A percentile compares a stretch with the other conserved stretches of the same genome.
Conservation (phyloP, 352 stramenopile species). For the Aphanomyces cochlioides region DNA sequence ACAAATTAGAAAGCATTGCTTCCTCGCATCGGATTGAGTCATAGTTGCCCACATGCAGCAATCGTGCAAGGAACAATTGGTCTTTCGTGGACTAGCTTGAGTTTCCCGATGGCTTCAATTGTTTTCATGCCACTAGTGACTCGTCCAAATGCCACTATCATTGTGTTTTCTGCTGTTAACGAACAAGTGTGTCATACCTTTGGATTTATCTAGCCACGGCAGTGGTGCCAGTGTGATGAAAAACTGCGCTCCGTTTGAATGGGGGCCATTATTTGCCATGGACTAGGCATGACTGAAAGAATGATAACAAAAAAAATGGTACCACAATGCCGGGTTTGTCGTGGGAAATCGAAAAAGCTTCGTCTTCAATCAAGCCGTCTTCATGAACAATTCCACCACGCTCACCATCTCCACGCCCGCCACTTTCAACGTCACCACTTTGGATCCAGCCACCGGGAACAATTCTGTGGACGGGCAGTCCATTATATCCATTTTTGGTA, state of each 20-base stretch:
- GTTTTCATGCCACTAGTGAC: slow-evolving; percentile 62
- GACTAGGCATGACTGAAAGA: slow-evolving; percentile 43
- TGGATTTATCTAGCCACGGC: slow-evolving; percentile 63
- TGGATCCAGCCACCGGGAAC: slow-evolving; percentile 72
- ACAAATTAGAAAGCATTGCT: slow-evolving; percentile 10
- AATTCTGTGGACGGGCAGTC: slow-evolving; percentile 58
- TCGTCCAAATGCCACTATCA: slow-evolving; percentile 64
- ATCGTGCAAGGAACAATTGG: slow-evolving; percentile 65
- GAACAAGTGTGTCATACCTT: slow-evolving; percentile 37
- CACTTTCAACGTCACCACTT: slow-evolving; percentile 48
- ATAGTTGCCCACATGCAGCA: slow-evolving; percentile 55
- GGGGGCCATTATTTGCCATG: slow-evolving; percentile 94
- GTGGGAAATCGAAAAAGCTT: slow-evolving; percentile 68
- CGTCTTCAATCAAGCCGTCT: slow-evolving; percentile 58
- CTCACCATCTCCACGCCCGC: slow-evolving; percentile 43
- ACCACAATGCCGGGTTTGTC: slow-evolving; percentile 59
- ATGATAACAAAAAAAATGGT: slow-evolving; percentile 21
- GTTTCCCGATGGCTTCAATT: slow-evolving; percentile 45
- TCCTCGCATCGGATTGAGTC: slow-evolving; percentile 32
- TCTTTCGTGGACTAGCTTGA: slow-evolving; percentile 53
- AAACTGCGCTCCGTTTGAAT: slow-evolving; percentile 99
- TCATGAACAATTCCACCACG: slow-evolving; percentile 55
- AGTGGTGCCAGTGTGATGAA: slow-evolving; percentile 94
- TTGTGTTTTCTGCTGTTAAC: neutral
- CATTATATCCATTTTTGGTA: slow-evolving; percentile 48